Evolutionary conservation across 179 eudicot genomes (phyloP).

Genomic region (Vitellaria paradoxa): DNA sequence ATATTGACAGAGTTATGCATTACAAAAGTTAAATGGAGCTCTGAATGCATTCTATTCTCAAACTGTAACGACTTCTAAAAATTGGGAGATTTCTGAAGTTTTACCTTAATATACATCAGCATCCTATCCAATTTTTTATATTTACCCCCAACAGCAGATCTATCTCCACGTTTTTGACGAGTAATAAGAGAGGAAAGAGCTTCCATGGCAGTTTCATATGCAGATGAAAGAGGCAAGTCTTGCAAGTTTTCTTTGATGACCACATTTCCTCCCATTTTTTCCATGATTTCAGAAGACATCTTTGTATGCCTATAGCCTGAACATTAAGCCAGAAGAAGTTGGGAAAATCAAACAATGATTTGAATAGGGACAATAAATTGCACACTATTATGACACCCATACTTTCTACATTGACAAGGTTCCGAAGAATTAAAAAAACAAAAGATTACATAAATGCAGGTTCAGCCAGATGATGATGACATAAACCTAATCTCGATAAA

Average conservation of each 20-base stretch:
- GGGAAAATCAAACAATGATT: constrained; percentile 7
- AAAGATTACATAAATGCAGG: not conserved
- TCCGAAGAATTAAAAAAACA: not conserved
- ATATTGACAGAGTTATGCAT: not conserved
- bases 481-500: not conserved
- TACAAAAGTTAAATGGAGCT: not conserved
- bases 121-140: constrained; percentile 66
- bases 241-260: constrained; percentile 25
- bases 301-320: constrained; percentile 42
- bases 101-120: constrained; percentile 62
- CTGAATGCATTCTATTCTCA: not conserved
- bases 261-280: constrained; percentile 27
- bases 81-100: not conserved
- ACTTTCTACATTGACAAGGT: not conserved
- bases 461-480: not conserved
- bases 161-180: constrained; percentile 56
- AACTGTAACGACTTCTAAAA: not conserved
- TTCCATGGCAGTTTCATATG: constrained; percentile 76
- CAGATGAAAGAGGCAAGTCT: constrained; percentile 33
- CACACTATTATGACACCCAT: not conserved
- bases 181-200: constrained; percentile 82
- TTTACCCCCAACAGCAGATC: constrained; percentile 29
- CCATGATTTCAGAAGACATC: constrained; percentile 37
- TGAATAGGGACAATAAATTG: not conserved
- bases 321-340: constrained; percentile 22